Evolutionary conservation across 805 yeast genomes (phyloP), one percentile per base, ranked within the genome.

Genomic region (Komagataella kurtzmanii): DNA sequence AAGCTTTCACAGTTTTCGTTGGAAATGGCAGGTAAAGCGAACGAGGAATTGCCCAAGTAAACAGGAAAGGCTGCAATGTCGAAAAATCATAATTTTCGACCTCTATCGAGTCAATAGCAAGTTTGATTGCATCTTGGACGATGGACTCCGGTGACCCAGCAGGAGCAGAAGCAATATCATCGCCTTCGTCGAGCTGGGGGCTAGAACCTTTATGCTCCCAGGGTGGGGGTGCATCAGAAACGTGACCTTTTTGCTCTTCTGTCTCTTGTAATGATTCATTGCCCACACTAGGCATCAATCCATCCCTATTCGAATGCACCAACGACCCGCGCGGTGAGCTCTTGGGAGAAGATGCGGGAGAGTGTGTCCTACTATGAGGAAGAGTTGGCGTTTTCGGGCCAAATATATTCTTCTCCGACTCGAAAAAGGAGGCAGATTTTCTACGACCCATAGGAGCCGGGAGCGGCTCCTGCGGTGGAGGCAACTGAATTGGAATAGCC

Each of bases 11-110:
- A 0, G 88, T 76, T 1, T 68, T 61, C 1, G 83, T 79, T 2
- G 80, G 63, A 65, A 81, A 83, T 3, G 95, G 93, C 55, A 86
- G 62, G 56, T 81, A 85, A 24, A 86, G 61, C 17, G 80, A 73
- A 54, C 95, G 71, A 14, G 95, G 93, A 44, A 83, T 72, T 10
- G 40, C 40, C 40, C 40, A 30, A 10, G 40, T 30, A 8, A 30
- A 30, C 5, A 30, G 14, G 5, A 30, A 30, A 14, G 40, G 40
- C 40, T 30, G 40, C 14, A 30, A 30, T 3, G 14, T 30, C 2
- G 40, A 30, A 30, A 30, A 30, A 14, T 30, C 40, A 30, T 30
- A 30, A 14, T 30, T 30, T 8, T 30, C 40, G 14, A 30, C 40
- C 40, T 30, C 40, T 30, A 30, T 30, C 6, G 40, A 30, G 40